Conservation (phyloP, 176 grass and related monocot species). For the Avena eriantha region DNA sequence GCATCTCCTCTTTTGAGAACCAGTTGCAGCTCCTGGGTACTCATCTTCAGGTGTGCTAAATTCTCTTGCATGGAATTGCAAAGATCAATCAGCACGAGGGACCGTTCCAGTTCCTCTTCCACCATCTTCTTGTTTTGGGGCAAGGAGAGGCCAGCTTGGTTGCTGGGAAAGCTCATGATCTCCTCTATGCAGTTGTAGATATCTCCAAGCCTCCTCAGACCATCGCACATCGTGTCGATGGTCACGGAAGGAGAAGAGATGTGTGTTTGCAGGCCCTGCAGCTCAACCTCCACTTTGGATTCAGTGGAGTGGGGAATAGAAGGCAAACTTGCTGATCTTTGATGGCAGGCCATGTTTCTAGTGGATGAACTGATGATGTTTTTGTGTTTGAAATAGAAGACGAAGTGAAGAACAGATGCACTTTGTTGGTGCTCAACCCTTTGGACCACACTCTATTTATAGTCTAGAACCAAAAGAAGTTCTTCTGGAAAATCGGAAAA, state of each 20-base stretch:
- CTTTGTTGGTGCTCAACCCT: slow-evolving; percentile 19
- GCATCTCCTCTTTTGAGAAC: slow-evolving; percentile 43
- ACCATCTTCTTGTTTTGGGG: slow-evolving; percentile 32
- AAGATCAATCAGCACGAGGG: slow-evolving; percentile 50
- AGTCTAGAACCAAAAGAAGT: slow-evolving; percentile 19
- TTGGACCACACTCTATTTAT: slow-evolving; percentile 26
- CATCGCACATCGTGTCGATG: slow-evolving; percentile 6
- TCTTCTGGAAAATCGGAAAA: slow-evolving; percentile 4
- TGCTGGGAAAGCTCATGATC: slow-evolving; percentile 51
- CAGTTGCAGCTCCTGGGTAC: slow-evolving; percentile 33
- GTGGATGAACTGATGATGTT: background rate
- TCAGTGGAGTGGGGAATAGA: slow-evolving; percentile 22
- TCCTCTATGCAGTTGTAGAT: slow-evolving; percentile 42
- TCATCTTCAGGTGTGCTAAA: slow-evolving; percentile 34
- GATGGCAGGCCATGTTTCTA: slow-evolving; percentile 53
- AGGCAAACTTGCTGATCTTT: slow-evolving; percentile 55
- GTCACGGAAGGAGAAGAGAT: slow-evolving; percentile 20
- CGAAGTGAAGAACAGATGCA: background rate
- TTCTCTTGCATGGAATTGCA: slow-evolving; percentile 43
- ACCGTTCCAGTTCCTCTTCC: slow-evolving; percentile 51
- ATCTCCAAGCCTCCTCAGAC: slow-evolving; percentile 30
- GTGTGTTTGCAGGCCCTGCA: slow-evolving; percentile 19
- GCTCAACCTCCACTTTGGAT: slow-evolving; percentile 45
- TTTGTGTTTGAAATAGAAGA: slow-evolving; percentile 19
- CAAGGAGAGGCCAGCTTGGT: slow-evolving; percentile 39